Evolutionary conservation across 495 filamentous ascomycete species (phyloP).

Genomic region (Daldinia bambusicola): DNA sequence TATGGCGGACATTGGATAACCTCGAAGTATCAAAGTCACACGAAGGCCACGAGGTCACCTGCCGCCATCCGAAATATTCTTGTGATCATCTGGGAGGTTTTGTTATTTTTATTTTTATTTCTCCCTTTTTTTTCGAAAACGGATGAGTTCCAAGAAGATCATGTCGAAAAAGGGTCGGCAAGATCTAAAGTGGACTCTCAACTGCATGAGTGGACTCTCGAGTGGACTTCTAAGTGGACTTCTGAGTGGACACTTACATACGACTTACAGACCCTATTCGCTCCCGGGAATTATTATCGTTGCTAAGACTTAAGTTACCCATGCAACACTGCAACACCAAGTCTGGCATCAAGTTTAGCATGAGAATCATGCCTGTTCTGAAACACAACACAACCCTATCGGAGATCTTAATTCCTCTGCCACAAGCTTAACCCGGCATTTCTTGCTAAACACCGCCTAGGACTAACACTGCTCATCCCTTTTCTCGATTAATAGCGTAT

Average conservation of each 20-base stretch:
- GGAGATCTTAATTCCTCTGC: slow-evolving; percentile 39
- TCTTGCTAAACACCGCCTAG: slow-evolving; percentile 6
- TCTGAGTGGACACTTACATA: slow-evolving; percentile 7
- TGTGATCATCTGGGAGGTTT: slow-evolving; percentile 24
- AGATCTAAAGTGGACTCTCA: slow-evolving; percentile 20
- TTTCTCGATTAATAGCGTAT: slow-evolving; percentile 13
- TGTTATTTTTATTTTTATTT: neutral
- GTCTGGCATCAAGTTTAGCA: slow-evolving; percentile 13
- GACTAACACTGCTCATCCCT: slow-evolving; percentile 28
- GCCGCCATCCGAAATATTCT: slow-evolving; percentile 27
- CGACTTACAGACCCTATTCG: slow-evolving; percentile 3
- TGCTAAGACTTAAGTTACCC: slow-evolving; percentile 3
- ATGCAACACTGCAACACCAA: slow-evolving; percentile 31
- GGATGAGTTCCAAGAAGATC: slow-evolving; percentile 12
- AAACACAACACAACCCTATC: slow-evolving; percentile 45
- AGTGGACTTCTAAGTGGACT: slow-evolving; percentile 11
- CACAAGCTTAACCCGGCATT: slow-evolving; percentile 40
- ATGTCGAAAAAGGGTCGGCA: slow-evolving; percentile 18
- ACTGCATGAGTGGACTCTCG: neutral
- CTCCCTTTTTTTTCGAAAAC: slow-evolving; percentile 25
- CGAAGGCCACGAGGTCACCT: slow-evolving; percentile 30
- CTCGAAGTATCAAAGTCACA: neutral
- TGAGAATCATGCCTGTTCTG: slow-evolving; percentile 44
- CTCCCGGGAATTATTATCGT: slow-evolving; percentile 33
- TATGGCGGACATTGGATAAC: slow-evolving; percentile 9